Conservation (phyloP, 2,329 filamentous ascomycete species). For the Verticillium zaregamsianum region DNA sequence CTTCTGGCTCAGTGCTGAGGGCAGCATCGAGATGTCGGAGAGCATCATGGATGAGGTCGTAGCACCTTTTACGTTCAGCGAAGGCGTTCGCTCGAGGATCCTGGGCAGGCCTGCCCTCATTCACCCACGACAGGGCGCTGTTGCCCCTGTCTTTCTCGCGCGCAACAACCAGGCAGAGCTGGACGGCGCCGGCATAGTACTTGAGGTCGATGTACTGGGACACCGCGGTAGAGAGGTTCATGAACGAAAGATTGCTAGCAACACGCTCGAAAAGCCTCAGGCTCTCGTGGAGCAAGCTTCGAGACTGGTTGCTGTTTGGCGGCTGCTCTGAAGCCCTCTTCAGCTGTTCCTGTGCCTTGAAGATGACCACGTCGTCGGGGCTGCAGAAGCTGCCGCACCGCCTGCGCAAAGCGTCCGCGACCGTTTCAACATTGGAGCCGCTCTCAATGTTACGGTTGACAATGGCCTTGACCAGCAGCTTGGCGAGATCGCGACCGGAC, state of each 20-base stretch:
- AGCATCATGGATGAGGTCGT: slow-evolving; percentile 81
- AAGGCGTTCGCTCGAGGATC: slow-evolving; percentile 69
- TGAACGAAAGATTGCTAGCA: slow-evolving; percentile 72
- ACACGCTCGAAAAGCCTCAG: slow-evolving; percentile 85
- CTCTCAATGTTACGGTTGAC: slow-evolving; percentile 97
- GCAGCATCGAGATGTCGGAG: slow-evolving; percentile 72
- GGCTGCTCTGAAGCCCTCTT: slow-evolving; percentile 82
- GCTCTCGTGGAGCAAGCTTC: slow-evolving; percentile 83
- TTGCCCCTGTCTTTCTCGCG: slow-evolving; percentile 84
- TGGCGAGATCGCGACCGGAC: slow-evolving; percentile 82
- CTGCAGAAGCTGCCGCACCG: slow-evolving; percentile 97
- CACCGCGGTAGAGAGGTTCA: slow-evolving; percentile 75
- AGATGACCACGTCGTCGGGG: slow-evolving; percentile 93
- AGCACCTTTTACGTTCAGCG: slow-evolving; percentile 70
- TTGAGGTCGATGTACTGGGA: slow-evolving; percentile 74
- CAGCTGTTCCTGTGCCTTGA: slow-evolving; percentile 94
- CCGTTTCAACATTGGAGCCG: slow-evolving; percentile 94
- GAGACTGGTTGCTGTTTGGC: slow-evolving; percentile 68
- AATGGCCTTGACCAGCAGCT: slow-evolving; percentile 93
- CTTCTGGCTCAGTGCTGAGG: slow-evolving; percentile 63
- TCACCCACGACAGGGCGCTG: slow-evolving; percentile 78
- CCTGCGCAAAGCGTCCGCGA: slow-evolving; percentile 87
- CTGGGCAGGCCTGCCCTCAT: slow-evolving; percentile 69
- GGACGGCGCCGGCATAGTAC: slow-evolving; percentile 92
- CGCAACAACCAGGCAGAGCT: slow-evolving; percentile 79